phyloP scores from a whole-genome alignment of 2,329 filamentous ascomycete species.

The Fusarium lyarnte region DNA sequence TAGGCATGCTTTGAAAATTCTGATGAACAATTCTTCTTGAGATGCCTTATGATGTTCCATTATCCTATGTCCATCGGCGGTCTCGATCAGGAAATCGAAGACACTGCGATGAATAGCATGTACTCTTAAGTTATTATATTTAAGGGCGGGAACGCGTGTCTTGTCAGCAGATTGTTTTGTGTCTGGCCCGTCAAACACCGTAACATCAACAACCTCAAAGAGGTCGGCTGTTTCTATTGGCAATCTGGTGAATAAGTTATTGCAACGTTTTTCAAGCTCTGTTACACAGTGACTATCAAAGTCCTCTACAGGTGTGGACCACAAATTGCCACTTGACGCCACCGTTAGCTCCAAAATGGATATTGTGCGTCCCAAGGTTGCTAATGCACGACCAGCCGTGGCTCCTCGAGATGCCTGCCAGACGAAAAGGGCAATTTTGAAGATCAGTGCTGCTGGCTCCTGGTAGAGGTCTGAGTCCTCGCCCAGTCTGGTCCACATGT shows the following conservation, averaged over 20 bases:
- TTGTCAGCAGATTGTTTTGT: too few relatives aligned
- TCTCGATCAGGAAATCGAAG: not conserved
- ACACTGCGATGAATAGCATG: not conserved
- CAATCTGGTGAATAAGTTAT: rapidly evolving
- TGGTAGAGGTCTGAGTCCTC: not conserved
- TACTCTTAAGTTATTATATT: too few relatives aligned
- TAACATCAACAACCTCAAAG: too few relatives aligned
- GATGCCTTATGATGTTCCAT: not conserved
- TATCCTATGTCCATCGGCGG: too few relatives aligned
- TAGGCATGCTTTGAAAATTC: rapidly evolving
- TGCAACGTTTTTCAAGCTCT: not conserved
- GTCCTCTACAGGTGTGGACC: rapidly evolving
- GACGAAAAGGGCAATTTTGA: rapidly evolving
- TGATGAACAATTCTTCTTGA: rapidly evolving
- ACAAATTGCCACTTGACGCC: not conserved
- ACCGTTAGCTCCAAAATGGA: not conserved
- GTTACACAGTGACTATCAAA: rapidly evolving
- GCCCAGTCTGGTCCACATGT: rapidly evolving
- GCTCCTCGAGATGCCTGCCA: not conserved
- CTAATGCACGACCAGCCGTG: too few relatives aligned
- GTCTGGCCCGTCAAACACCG: too few relatives aligned
- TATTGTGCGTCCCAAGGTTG: too few relatives aligned
- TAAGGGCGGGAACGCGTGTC: too few relatives aligned
- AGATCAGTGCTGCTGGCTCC: not conserved
- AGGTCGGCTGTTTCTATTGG: rapidly evolving